Evolutionary conservation across 2,329 filamentous ascomycete species (phyloP).

Genomic region (Colletotrichum siamense): DNA sequence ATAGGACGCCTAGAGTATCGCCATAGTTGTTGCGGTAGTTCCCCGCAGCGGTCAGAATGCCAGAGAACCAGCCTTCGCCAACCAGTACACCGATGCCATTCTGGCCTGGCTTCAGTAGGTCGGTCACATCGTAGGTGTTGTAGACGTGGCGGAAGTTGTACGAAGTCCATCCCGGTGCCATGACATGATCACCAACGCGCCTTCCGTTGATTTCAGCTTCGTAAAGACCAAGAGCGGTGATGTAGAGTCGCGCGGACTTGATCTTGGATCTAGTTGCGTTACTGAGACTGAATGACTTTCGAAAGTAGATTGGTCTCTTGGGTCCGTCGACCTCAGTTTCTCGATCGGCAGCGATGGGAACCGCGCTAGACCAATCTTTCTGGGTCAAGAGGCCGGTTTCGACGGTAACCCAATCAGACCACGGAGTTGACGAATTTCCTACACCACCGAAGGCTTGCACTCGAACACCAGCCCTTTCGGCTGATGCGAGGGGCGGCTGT

Average conservation of each 20-base stretch:
- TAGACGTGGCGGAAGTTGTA: conserved; percentile 57
- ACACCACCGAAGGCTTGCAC: conserved; percentile 35
- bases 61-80: background rate
- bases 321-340: conserved; percentile 29
- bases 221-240: conserved; percentile 52
- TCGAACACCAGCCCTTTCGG: conserved; percentile 36
- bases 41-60: background rate
- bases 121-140: conserved; percentile 56
- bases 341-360: conserved; percentile 32
- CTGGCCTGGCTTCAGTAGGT: conserved; percentile 32
- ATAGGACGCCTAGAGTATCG: background rate
- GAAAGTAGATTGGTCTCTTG: conserved; percentile 30
- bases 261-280: conserved; percentile 15
- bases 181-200: conserved; percentile 41
- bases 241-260: conserved; percentile 47
- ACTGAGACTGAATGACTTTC: conserved; percentile 23
- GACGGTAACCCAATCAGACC: conserved; percentile 34
- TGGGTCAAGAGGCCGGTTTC: conserved; percentile 38
- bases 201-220: conserved; percentile 52
- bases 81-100: conserved; percentile 2
- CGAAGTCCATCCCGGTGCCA: conserved; percentile 59
- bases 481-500: conserved; percentile 31
- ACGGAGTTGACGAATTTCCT: conserved; percentile 26
- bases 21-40: background rate
- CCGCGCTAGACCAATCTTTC: conserved; percentile 33